phyloP scores from a whole-genome alignment of 352 stramenopile genomes.

The Globisporangium lucens region DNA sequence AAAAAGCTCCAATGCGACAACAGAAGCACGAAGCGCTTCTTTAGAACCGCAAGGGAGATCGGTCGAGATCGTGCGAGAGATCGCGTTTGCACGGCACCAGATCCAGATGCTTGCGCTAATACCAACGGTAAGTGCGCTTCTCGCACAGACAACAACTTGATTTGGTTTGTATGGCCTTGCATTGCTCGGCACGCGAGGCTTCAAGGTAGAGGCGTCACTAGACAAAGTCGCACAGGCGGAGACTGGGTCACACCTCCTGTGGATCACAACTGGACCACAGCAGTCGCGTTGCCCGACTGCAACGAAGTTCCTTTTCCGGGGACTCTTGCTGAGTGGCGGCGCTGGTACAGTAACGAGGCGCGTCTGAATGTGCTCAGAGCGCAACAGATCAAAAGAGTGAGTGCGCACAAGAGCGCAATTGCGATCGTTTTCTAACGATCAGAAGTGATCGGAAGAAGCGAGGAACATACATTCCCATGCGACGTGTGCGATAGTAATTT shows the following conservation, averaged over 20 bases:
- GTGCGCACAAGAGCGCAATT: not conserved
- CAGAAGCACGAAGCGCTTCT: not conserved
- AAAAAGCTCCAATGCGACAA: not conserved
- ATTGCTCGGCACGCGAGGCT: not conserved
- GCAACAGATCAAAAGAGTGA: not conserved
- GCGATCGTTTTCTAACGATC: not conserved
- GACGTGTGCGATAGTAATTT: conserved; percentile 2
- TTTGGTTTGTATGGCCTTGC: not conserved
- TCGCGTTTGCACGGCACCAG: not conserved
- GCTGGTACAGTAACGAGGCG: not conserved
- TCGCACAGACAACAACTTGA: not conserved
- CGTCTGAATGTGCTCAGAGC: not conserved
- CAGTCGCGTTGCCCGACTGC: not conserved
- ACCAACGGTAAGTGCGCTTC: not conserved
- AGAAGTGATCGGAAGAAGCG: not conserved
- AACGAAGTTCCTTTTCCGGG: not conserved
- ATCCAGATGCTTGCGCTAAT: not conserved
- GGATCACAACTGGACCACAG: not conserved
- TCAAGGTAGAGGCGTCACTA: not conserved
- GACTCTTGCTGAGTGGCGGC: not conserved
- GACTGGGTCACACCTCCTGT: not conserved
- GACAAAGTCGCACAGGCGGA: not conserved
- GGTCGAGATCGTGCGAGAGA: not conserved
- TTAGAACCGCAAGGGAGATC: not conserved
- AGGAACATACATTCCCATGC: not conserved